Percentiles rank a stretch among this genome's conserved stretches.
Conservation (phyloP, 202 grass and related monocot genomes). For the Sporobolus alterniflorus region DNA sequence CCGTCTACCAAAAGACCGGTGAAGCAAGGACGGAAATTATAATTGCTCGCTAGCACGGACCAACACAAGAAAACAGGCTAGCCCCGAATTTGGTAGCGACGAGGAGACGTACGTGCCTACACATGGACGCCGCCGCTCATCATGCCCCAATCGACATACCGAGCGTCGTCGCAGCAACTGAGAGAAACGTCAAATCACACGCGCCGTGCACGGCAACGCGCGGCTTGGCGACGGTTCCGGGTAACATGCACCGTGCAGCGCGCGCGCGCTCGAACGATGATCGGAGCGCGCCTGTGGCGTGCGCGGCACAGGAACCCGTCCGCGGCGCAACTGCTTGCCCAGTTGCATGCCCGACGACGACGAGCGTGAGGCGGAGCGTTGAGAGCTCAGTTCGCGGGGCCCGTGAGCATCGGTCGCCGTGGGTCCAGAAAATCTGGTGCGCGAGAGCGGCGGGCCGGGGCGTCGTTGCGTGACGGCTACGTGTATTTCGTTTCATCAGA, state of each 20-base stretch:
- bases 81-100: neutral
- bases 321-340: neutral
- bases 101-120: neutral
- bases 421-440: neutral
- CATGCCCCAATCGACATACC: neutral
- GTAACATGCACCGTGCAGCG: neutral
- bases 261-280: neutral
- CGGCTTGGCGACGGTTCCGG: neutral
- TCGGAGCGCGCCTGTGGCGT: neutral
- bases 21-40: neutral
- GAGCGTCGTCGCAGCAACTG: neutral
- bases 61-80: conserved; percentile 13
- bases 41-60: neutral
- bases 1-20: too few relatives aligned
- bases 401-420: too few relatives aligned
- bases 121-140: neutral
- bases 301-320: neutral
- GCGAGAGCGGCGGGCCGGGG: neutral
- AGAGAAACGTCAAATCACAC: neutral
- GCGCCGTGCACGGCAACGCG: neutral
- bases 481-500: neutral
- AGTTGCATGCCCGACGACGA: neutral
- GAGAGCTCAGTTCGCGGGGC: conserved; percentile 13
- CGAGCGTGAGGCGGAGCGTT: too few relatives aligned
- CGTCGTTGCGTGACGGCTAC: conserved; percentile 18